Evolutionary conservation across 805 yeast genomes (phyloP).

Genomic region (Brettanomyces nanus): DNA sequence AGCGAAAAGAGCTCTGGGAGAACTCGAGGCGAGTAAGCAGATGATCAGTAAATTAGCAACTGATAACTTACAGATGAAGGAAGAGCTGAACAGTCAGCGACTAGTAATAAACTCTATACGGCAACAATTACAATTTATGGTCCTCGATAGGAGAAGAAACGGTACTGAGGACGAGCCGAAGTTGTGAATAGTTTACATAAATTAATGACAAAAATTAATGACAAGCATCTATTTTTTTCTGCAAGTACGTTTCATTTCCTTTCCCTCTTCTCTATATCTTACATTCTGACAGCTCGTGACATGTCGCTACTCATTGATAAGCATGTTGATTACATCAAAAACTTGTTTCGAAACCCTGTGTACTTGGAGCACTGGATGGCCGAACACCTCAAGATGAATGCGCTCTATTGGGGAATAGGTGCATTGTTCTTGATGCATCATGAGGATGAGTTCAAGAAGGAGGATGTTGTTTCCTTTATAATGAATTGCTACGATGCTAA

Average conservation of each 20-base stretch:
- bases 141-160: slow-evolving; percentile 33
- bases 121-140: slow-evolving; percentile 42
- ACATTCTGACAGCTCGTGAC: too few species aligned
- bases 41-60: slow-evolving; percentile 15
- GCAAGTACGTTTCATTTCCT: too few species aligned
- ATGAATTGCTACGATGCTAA: slow-evolving; percentile 49
- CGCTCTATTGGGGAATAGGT: slow-evolving; percentile 91
- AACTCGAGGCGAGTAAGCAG: slow-evolving; percentile 20
- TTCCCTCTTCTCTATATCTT: too few species aligned
- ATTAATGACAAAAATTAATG: too few species aligned
- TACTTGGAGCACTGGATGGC: slow-evolving; percentile 78
- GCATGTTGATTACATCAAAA: slow-evolving; percentile 50
- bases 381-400: slow-evolving; percentile 85
- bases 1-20: slow-evolving; percentile 16
- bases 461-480: slow-evolving; percentile 63
- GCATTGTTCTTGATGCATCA: slow-evolving; percentile 58
- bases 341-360: slow-evolving; percentile 46
- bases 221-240: too few species aligned
- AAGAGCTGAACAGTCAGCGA: slow-evolving; percentile 39
- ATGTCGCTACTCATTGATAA: slow-evolving; percentile 14
- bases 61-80: slow-evolving; percentile 29
- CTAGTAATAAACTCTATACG: slow-evolving; percentile 36
- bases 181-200: neutral
- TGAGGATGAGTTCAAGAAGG: slow-evolving; percentile 46
- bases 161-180: slow-evolving; percentile 4